Evolutionary conservation across 495 filamentous ascomycete species (phyloP), one percentile per base, ranked within the genome.

Genomic region (Recurvomyces mirabilis): DNA sequence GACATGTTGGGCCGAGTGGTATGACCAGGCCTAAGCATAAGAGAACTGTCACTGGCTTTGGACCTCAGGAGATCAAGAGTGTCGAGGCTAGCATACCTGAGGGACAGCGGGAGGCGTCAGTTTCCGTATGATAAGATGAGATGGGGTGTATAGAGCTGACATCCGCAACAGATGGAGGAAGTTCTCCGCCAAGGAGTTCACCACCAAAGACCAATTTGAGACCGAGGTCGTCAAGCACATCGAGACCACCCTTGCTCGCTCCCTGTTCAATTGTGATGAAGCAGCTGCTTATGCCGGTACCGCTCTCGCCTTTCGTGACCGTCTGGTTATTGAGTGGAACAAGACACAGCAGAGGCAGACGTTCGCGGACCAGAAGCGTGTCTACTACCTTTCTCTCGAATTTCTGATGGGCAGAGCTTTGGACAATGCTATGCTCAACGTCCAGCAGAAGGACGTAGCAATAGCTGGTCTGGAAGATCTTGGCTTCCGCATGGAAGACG

Each of bases 251-350:
- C 73, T 98, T 43, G 91, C 93, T 50, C 85, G 91, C 13, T 94
- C 87, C 51, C 75, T 98, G 60, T 98, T 84, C 74, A 98, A 98
- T 66, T 96, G 93, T 68, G 91, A 98, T 70, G 93, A 98, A 63
- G 59, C 76, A 59, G 93, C 88, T 34, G 86, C 89, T 11, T 98
- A 98, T 64, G 78, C 84, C 12, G 93, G 89, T 35, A 81, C 85
- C 26, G 81, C 84, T 39, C 71, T 98, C 42, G 93, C 91, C 19
- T 84, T 98, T 63, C 75, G 93, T 54, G 91, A 98, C 63, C 78
- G 87, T 24, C 70, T 98, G 52, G 80, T 96, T 54, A 84, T 91
- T 51, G 83, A 93, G 44, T 98, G 91, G 91, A 96, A 95, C 65
- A 84, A 79, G 63, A 98, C 91, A 41, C 93, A 96, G 62, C 91